Evolutionary conservation across 306 rosid species (phyloP).

Genomic region (Malus fusca): DNA sequence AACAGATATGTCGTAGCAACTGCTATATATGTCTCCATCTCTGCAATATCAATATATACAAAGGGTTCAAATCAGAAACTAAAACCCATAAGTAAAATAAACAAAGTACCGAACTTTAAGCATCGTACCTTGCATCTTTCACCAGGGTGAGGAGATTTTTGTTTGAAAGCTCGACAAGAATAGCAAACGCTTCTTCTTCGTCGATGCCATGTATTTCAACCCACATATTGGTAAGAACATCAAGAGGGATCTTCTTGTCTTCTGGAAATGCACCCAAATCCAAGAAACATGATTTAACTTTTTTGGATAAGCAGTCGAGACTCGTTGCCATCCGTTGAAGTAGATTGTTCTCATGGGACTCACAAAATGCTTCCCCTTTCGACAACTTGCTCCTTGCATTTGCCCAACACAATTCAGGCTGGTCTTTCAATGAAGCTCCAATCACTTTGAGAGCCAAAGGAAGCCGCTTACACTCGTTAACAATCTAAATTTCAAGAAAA

Average conservation of each 20-base stretch:
- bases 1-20: slow-evolving; percentile 67
- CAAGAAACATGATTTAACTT: slow-evolving; percentile 70
- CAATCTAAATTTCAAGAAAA: slow-evolving; percentile 37
- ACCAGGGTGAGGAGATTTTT: slow-evolving; percentile 73
- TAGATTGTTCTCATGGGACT: slow-evolving; percentile 55
- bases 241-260: slow-evolving; percentile 79
- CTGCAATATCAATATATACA: slow-evolving; percentile 30
- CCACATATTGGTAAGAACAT: slow-evolving; percentile 77
- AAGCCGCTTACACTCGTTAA: slow-evolving; percentile 75
- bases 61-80: slow-evolving; percentile 1
- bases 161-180: slow-evolving; percentile 71
- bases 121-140: slow-evolving; percentile 54
- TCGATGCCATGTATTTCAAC: slow-evolving; percentile 69
- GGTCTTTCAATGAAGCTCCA: slow-evolving; percentile 76
- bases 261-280: slow-evolving; percentile 83
- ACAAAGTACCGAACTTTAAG: background rate
- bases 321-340: slow-evolving; percentile 69
- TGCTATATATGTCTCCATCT: slow-evolving; percentile 56
- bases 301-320: slow-evolving; percentile 36
- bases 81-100: background rate
- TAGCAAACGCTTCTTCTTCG: slow-evolving; percentile 61
- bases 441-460: slow-evolving; percentile 91
- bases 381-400: slow-evolving; percentile 68
- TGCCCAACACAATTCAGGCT: slow-evolving; percentile 64
- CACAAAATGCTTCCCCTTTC: slow-evolving; percentile 64